A percentile compares a stretch with the other conserved stretches of the same genome.
Evolutionary conservation across 2,329 filamentous ascomycete genomes (phyloP).

Genomic region (Aureobasidium sp.): DNA sequence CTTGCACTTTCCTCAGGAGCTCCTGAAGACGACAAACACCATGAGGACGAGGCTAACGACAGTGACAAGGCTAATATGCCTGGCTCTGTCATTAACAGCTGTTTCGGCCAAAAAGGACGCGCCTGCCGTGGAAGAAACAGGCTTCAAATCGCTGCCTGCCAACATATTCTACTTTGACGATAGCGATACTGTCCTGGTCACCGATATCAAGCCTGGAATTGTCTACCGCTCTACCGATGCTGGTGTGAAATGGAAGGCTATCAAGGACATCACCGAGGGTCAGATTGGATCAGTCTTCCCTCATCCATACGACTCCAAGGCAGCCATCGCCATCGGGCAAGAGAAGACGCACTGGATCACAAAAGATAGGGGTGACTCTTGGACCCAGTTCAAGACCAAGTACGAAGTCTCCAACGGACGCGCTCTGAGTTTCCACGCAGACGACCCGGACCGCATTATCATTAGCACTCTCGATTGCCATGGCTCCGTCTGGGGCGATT

Average conservation of each 20-base stretch:
- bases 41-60: conserved; percentile 9
- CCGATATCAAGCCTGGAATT: conserved; percentile 54
- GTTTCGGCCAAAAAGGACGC: conserved; percentile 21
- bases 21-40: not conserved
- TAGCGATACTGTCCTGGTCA: conserved; percentile 70
- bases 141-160: conserved; percentile 57
- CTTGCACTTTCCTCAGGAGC: not conserved
- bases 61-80: conserved; percentile 1
- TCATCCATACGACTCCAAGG: conserved; percentile 69
- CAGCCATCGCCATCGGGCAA: conserved; percentile 69
- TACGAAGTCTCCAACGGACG: conserved; percentile 48
- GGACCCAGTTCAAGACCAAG: conserved; percentile 63
- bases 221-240: conserved; percentile 75
- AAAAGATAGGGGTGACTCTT: conserved; percentile 70
- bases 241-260: conserved; percentile 63
- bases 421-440: conserved; percentile 70
- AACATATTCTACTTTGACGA: conserved; percentile 86
- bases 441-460: conserved; percentile 75
- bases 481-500: conserved; percentile 20
- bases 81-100: conserved; percentile 9
- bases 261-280: conserved; percentile 57
- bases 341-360: conserved; percentile 72
- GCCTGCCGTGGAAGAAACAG: conserved; percentile 56
- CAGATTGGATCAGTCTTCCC: conserved; percentile 56
- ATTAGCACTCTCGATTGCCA: conserved; percentile 50